Evolutionary conservation across 225 moss, liverwort and hornwort genomes (phyloP), one percentile per base, ranked within the genome.

Genomic region (Bryoerythrophyllum caledonicum): DNA sequence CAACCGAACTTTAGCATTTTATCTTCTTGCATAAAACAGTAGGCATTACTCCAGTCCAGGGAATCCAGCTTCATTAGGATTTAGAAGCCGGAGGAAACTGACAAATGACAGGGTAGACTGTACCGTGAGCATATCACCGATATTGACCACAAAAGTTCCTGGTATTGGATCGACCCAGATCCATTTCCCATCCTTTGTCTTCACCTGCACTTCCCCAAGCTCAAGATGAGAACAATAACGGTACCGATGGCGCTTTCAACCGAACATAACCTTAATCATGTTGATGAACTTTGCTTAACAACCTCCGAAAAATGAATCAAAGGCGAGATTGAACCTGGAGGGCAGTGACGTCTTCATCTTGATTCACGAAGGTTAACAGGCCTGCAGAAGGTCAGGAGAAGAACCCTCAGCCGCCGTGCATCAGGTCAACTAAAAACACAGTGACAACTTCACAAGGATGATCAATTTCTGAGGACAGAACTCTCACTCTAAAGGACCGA

Each of bases 121-220:
- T 87, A 94, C 94, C 91, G 90, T 90, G 43, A 99, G 88, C 95
- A 99, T 93, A 62, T 95, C 90, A 76, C 99, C 95, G 32, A 99
- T 93, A 76, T 99, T 99, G 61, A 99, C 95, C 73, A 99, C 93
- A 82, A 99, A 93, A 69, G 91, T 88, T 78, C 95, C 99, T 40
- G 90, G 99, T 49, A 95, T 86, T 62, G 99, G 99, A 70, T 93
- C 76, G 10, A 87, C 93, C 93, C 91, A 91, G 69, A 99, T 89
- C 95, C 95, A 99, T 61, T 90, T 82, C 54, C 86, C 88, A 25
- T 83, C 89, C 66, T 86, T 77, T 24, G 90, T 91, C 78, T 84
- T 91, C 71, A 96, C 94, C 96, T 96, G 83, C 74, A 68, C 68
- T 32, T 59, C 40, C 65, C 21, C 56, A 59, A 78, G 32, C 62